Percentiles rank a stretch among this genome's conserved stretches.
Evolutionary conservation across 2,329 filamentous ascomycete genomes (phyloP).

Genomic region (Paraconiothyrium brasiliense): DNA sequence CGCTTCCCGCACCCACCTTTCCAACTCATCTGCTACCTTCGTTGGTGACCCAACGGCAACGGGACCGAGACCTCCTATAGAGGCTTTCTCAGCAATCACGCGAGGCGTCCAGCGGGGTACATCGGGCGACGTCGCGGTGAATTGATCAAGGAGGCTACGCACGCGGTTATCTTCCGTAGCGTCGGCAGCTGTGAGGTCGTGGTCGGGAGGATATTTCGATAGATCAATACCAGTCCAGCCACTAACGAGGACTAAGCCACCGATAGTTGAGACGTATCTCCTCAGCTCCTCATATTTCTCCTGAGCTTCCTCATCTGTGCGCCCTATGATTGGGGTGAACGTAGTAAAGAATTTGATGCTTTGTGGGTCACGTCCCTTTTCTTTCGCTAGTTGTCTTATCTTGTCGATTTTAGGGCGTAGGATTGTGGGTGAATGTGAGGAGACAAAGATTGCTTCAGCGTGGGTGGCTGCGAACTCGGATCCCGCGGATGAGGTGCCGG

Average conservation of each 20-base stretch:
- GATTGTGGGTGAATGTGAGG: constrained; percentile 61
- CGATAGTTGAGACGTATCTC: constrained; percentile 63
- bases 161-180: constrained; percentile 60
- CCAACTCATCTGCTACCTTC: constrained; percentile 58
- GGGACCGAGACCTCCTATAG: constrained; percentile 70
- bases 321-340: constrained; percentile 47
- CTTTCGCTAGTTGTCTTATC: constrained; percentile 62
- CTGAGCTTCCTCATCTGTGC: constrained; percentile 58
- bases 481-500: constrained; percentile 67
- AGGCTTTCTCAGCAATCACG: constrained; percentile 42
- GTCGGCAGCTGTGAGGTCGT: constrained; percentile 65
- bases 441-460: constrained; percentile 69
- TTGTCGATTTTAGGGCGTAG: constrained; percentile 62
- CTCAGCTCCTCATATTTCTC: constrained; percentile 62
- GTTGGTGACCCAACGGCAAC: constrained; percentile 38
- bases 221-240: constrained; percentile 71
- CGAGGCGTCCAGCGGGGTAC: constrained; percentile 40
- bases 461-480: constrained; percentile 66
- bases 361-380: constrained; percentile 63
- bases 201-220: constrained; percentile 65
- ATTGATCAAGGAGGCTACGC: constrained; percentile 43
- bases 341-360: constrained; percentile 63
- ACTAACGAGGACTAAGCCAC: constrained; percentile 64
- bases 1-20: constrained; percentile 56
- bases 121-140: constrained; percentile 44